Evolutionary conservation across 805 yeast genomes (phyloP), one percentile per base, ranked within the genome.

Genomic region (Dipodascopsis uninucleata): DNA sequence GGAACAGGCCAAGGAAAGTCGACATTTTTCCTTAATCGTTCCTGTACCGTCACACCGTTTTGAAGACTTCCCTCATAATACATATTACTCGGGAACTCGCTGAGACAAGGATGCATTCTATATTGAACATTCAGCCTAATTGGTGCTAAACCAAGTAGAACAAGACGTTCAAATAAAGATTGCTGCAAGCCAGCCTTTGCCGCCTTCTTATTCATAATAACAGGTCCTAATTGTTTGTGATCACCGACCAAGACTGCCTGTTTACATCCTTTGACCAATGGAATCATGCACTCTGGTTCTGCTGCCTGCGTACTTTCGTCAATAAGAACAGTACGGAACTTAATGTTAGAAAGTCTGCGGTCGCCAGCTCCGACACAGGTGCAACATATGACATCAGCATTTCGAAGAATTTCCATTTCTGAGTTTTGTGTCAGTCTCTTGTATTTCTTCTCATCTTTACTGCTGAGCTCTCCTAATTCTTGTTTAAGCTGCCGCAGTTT

Each of bases 281-380:
- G 96, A 54, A 89, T 86, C 58, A 89, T 71, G 58, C 85, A 79
- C 63, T 88, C 96, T 1, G 96, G 96, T 63, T 89, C 97, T 0
- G 90, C 77, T 2, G 96, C 90, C 67, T 90, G 97, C 0, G 97
- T 87, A 59, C 87, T 81, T 68, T 89, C 97, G 66, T 89, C 97
- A 48, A 89, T 84, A 49, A 89, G 71, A 1, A 87, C 95, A 0
- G 90, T 77, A 56, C 85, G 72, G 65, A 89, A 89, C 36, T 71
- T 69, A 47, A 78, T 62, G 8, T 61, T 58, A 4, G 66, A 63
- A 32, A 90, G 67, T 52, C 95, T 71, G 42, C 57, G 65, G 64
- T 85, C 95, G 43, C 89, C 94, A 2, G 97, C 95, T 51, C 95
- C 95, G 21, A 82, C 88, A 73, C 96, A 87, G 0, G 97, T 89